Base-by-base conservation (phyloP, 2,329 filamentous ascomycete species). In the Penicillium sp. region DNA sequence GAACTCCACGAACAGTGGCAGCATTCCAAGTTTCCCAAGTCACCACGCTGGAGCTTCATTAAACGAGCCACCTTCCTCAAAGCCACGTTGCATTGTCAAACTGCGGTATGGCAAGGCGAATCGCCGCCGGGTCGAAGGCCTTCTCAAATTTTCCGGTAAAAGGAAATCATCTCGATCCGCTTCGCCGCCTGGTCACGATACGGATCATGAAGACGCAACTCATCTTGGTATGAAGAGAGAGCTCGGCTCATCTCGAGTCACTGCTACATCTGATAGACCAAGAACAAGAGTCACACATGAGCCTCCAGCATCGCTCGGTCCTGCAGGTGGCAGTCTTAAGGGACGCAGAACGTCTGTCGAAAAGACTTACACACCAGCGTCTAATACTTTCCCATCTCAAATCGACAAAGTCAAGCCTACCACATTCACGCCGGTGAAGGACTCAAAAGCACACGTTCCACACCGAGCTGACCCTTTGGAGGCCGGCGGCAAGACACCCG, bases 61-160 rank as follows among this genome's bases (percentile, higher is more conserved):
- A 6, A 57, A 54, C 52, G 56, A 56, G 26, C 7, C 50, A 9
- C 39, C 21, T 44, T 18, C 39, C n/a, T 28, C 49, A 16, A 70
- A 63, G 55, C 49, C 53, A 34, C 69, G 64, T 49, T 68, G 79
- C 33, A 67, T 81, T 42, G 75, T 81, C 24, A 79, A 72, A 56
- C 64, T 83, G 38, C 80, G 75, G 53, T 82, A 81, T 60, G 77
- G 78, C 15, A 80, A 76, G 60, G 65, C 73, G 38, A 77, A 79
- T 60, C 69, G 70, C 39, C 75, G 74, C 49, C 74, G 75, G n/a
- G 73, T 82, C 29, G 74, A 77, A 53, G 73, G 65, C 29, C 65
- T 78, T 16, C 67, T 78, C 18, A 76, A 73, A 58, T 74, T 78
- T 45, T 69, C 70, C 23, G 67, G 67, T 38, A 75, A 74, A 60